phyloP scores from a whole-genome alignment of 2,329 filamentous ascomycete genomes.

The Dactylonectria macrodidyma region DNA sequence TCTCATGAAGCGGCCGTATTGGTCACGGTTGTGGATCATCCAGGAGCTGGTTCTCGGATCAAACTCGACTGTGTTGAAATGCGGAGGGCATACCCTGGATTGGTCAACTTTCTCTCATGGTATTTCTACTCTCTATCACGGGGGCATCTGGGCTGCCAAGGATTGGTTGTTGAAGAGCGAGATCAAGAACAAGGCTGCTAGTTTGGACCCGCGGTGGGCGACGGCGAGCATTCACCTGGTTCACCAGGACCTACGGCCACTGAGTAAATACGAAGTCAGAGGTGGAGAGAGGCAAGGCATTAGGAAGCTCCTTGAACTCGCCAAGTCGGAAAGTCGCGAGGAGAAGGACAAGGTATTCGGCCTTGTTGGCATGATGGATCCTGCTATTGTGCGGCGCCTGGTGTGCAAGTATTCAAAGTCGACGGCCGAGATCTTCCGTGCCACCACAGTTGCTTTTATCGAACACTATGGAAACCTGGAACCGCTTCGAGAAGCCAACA shows the following conservation, averaged over 20 bases:
- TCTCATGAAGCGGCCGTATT: slow-evolving; percentile 29
- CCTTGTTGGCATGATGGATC: slow-evolving; percentile 33
- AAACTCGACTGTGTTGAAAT: slow-evolving; percentile 23
- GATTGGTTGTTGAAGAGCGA: slow-evolving; percentile 25
- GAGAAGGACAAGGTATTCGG: slow-evolving; percentile 33
- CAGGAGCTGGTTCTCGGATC: slow-evolving; percentile 34
- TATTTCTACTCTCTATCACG: slow-evolving; percentile 28
- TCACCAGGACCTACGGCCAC: slow-evolving; percentile 23
- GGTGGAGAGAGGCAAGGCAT: slow-evolving; percentile 24
- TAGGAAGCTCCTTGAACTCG: slow-evolving; percentile 25
- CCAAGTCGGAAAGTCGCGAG: slow-evolving; percentile 28
- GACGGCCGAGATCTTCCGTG: slow-evolving; percentile 23
- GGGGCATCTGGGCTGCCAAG: slow-evolving; percentile 28
- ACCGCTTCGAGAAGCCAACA: slow-evolving; percentile 31
- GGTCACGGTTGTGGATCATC: slow-evolving; percentile 33
- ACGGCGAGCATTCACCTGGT: slow-evolving; percentile 30
- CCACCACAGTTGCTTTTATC: slow-evolving; percentile 26
- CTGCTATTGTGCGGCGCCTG: slow-evolving; percentile 21
- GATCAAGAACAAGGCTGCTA: slow-evolving; percentile 5
- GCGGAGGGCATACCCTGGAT: slow-evolving; percentile 25
- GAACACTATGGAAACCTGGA: slow-evolving; percentile 29
- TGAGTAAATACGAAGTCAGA: slow-evolving; percentile 26
- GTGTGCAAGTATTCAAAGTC: slow-evolving; percentile 27
- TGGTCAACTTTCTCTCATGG: slow-evolving; percentile 24
- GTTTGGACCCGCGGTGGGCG: slow-evolving; percentile 14